Evolutionary conservation across 805 yeast genomes (phyloP).

Genomic region (Sporopachydermia lactativora): DNA sequence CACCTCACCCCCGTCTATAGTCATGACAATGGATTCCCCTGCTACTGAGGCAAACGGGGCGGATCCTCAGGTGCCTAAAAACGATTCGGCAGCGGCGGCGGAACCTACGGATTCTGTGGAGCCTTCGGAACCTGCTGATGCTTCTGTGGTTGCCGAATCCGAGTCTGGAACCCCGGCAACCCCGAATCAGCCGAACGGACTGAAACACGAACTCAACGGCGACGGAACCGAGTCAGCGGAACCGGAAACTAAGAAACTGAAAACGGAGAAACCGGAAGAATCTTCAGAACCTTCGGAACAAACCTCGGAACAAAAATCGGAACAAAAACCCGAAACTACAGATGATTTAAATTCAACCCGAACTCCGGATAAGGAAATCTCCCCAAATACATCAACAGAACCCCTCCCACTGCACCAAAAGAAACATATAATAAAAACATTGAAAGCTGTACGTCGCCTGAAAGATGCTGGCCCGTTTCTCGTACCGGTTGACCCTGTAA

Average conservation of each 20-base stretch:
- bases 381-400: conserved; percentile 31
- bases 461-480: conserved; percentile 88
- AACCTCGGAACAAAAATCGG: conserved; percentile 12
- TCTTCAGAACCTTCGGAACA: no score
- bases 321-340: conserved; percentile 21
- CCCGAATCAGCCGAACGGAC: no score
- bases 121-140: no score
- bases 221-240: conserved; percentile 4
- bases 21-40: no score
- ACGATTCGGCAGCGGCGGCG: no score
- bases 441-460: conserved; percentile 77
- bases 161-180: no score
- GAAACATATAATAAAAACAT: conserved; percentile 60
- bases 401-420: conserved; percentile 78
- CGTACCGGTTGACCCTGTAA: conserved; percentile 80
- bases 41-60: no score
- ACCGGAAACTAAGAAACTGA: conserved; percentile 4
- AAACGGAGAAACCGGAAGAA: no score
- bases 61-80: no score
- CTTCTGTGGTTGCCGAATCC: no score
- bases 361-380: conserved; percentile 59
- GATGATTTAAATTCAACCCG: conserved; percentile 69
- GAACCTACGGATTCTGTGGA: no score
- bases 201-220: conserved; percentile 5
- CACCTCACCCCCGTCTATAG: no score